Evolutionary conservation across 257 asterid species (phyloP).

Genomic region (Solanum rostratum): DNA sequence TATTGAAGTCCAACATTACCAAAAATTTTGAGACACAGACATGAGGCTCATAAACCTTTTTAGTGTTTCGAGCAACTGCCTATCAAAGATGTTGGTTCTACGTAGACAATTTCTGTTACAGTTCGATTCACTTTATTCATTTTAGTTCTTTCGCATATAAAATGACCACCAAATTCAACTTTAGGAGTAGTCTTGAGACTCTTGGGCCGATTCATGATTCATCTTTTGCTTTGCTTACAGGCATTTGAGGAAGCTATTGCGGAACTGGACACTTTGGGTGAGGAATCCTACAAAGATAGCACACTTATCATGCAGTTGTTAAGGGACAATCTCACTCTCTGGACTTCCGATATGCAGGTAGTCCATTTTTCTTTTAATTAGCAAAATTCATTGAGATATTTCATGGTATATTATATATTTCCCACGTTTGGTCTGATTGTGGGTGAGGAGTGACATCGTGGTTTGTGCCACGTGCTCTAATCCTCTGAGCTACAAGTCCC

Average conservation of each 20-base stretch:
- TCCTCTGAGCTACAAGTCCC: neutral
- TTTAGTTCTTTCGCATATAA: neutral
- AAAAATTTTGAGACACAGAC: neutral
- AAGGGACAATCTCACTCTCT: slow-evolving; percentile 66
- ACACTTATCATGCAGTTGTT: slow-evolving; percentile 65
- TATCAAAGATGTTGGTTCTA: neutral
- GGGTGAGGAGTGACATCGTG: neutral
- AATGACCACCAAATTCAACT: neutral
- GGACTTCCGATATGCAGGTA: slow-evolving; percentile 73
- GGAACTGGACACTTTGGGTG: slow-evolving; percentile 61
- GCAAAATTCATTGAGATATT: neutral
- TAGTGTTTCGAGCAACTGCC: neutral
- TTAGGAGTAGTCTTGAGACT: neutral
- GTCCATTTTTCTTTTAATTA: neutral
- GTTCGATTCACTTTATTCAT: neutral
- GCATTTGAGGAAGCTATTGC: slow-evolving; percentile 68
- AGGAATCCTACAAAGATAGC: slow-evolving; percentile 56
- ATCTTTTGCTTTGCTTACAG: slow-evolving; percentile 1
- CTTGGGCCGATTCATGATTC: neutral
- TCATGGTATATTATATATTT: neutral
- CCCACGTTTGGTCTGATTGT: neutral
- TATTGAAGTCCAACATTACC: neutral
- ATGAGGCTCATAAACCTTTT: neutral
- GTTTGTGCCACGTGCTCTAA: neutral
- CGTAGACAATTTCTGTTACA: neutral